These are phyloP conservation scores for Hyaloscypha finlandica DNA, from an alignment of 495 filamentous ascomycete genomes.

Conservation along the genomic window DNA sequence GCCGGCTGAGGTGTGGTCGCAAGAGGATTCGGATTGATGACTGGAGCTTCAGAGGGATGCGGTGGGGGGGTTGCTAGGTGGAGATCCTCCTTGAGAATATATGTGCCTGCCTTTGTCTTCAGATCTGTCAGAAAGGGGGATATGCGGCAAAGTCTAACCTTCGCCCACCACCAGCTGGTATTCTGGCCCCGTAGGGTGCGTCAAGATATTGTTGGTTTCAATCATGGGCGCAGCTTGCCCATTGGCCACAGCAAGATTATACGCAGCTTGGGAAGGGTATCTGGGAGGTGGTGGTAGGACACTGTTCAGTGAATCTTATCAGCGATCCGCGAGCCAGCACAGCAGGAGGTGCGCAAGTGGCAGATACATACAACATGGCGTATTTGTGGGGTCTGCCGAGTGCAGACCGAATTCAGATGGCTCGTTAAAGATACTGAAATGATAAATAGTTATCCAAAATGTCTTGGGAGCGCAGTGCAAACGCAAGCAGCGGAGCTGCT, in stretches of 20 bases:
- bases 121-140: slow-evolving; percentile 18
- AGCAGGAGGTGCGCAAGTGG: background rate
- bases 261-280: slow-evolving; percentile 68
- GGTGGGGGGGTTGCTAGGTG: slow-evolving; percentile 93
- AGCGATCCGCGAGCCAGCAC: slow-evolving; percentile 19
- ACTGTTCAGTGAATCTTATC: slow-evolving; percentile 26
- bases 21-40: slow-evolving; percentile 85
- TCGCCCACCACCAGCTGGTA: slow-evolving; percentile 88
- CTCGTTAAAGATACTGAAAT: background rate
- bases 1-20: slow-evolving; percentile 79
- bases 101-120: slow-evolving; percentile 65
- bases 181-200: slow-evolving; percentile 76
- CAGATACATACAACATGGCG: slow-evolving; percentile 32
- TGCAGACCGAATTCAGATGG: slow-evolving; percentile 22
- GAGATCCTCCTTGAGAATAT: slow-evolving; percentile 84
- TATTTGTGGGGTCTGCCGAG: slow-evolving; percentile 15
- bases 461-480: background rate
- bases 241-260: slow-evolving; percentile 64
- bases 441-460: slow-evolving; percentile 8
- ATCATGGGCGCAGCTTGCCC: slow-evolving; percentile 69
- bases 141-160: slow-evolving; percentile 53
- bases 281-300: slow-evolving; percentile 67
- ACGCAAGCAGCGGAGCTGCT: slow-evolving; percentile 2
- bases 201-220: slow-evolving; percentile 89
- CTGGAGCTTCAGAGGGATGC: slow-evolving; percentile 87